These are phyloP conservation scores for Citeromyces hawaiiensis DNA, from an alignment of 1,139 yeast species.

Conservation along the genomic window DNA sequence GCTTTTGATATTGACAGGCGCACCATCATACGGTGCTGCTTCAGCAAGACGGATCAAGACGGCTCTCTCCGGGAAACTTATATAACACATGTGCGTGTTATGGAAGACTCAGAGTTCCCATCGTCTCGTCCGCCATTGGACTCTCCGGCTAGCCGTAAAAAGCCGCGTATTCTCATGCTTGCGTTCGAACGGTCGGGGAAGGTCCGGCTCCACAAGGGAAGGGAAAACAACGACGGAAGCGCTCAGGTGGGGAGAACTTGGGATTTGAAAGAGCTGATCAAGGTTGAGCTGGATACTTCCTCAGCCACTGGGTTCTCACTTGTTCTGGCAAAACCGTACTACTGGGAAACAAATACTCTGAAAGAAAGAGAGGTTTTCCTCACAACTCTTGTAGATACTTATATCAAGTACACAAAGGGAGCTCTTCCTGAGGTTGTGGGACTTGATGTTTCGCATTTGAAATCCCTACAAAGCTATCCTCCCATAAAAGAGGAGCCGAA, in stretches of 20 bases:
- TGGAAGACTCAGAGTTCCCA: slow-evolving; percentile 36
- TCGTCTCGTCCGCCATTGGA: slow-evolving; percentile 28
- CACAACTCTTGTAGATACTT: slow-evolving; percentile 48
- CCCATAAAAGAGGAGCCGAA: not conserved
- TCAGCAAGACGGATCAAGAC: slow-evolving; percentile 22
- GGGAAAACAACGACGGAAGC: slow-evolving; percentile 59
- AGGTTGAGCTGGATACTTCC: slow-evolving; percentile 36
- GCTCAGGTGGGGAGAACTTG: slow-evolving; percentile 92
- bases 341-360: slow-evolving; percentile 69
- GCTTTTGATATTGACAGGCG: slow-evolving; percentile 37
- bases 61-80: slow-evolving; percentile 31
- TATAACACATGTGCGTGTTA: slow-evolving; percentile 45
- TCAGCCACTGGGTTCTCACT: slow-evolving; percentile 46
- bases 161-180: slow-evolving; percentile 30
- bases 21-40: slow-evolving; percentile 28
- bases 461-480: not conserved
- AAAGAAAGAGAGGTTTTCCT: slow-evolving; percentile 57
- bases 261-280: slow-evolving; percentile 64
- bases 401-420: slow-evolving; percentile 56
- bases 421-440: slow-evolving; percentile 47
- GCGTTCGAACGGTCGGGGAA: slow-evolving; percentile 45
- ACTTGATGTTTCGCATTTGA: slow-evolving; percentile 14
- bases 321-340: slow-evolving; percentile 64
- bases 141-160: slow-evolving; percentile 24
- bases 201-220: slow-evolving; percentile 74